A percentile compares a stretch with the other conserved stretches of the same genome.
phyloP scores from a whole-genome alignment of 2,329 filamentous ascomycete species.

The Teratosphaeria viscida region DNA sequence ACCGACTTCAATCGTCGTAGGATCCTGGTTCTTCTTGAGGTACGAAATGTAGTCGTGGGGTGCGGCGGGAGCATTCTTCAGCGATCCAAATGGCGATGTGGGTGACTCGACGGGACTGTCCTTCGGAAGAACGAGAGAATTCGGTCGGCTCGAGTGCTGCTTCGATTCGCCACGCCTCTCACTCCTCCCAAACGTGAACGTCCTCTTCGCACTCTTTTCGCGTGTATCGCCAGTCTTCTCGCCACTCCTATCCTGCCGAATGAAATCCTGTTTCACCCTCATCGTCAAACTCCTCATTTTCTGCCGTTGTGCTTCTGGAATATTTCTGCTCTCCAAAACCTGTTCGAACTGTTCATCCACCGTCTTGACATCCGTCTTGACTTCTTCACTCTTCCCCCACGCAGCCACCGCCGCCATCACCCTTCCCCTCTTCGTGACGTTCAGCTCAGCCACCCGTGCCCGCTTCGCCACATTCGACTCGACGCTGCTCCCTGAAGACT shows the following conservation, averaged over 20 bases:
- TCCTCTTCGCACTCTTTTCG: constrained; percentile 21
- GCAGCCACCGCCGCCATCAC: constrained; percentile 56
- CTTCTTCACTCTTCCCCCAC: constrained; percentile 43
- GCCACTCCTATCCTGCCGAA: constrained; percentile 63
- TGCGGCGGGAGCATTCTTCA: constrained; percentile 37
- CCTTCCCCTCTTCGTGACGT: constrained; percentile 37
- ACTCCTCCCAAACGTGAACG: constrained; percentile 65
- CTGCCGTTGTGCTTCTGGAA: constrained; percentile 84
- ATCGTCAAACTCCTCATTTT: constrained; percentile 87
- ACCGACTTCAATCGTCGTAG: constrained; percentile 79
- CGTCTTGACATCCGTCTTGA: constrained; percentile 41
- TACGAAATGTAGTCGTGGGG: constrained; percentile 82
- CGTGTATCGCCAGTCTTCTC: constrained; percentile 46
- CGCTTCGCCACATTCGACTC: constrained; percentile 13
- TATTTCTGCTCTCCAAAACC: constrained; percentile 71
- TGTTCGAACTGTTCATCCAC: constrained; percentile 54
- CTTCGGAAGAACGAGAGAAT: constrained; percentile 53
- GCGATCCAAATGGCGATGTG: constrained; percentile 16
- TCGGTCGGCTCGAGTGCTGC: constrained; percentile 49
- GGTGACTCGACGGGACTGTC: constrained; percentile 3
- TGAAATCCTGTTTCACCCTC: constrained; percentile 91
- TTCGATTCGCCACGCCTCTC: constrained; percentile 41
- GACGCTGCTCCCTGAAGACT: constrained; percentile 25
- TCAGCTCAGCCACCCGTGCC: constrained; percentile 12
- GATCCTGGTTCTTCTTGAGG: constrained; percentile 68